phyloP scores from a whole-genome alignment of 306 rosid species.

The Cyamopsis tetragonoloba region DNA sequence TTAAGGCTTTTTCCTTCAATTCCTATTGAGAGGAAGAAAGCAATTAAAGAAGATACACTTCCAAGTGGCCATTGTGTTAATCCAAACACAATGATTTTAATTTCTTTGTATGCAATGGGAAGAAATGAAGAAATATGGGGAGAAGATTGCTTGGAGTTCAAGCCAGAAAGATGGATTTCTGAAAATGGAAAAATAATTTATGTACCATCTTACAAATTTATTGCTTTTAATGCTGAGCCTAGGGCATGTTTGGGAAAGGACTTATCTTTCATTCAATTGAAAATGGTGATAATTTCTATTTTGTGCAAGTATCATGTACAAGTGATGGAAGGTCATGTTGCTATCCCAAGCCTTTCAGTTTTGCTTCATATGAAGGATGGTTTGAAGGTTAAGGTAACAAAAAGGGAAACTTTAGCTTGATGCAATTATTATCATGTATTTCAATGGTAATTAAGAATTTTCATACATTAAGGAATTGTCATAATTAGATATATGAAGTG shows the following conservation, averaged over 20 bases:
- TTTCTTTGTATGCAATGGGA: constrained; percentile 49
- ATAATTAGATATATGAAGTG: no score
- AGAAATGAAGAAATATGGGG: constrained; percentile 53
- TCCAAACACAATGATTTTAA: constrained; percentile 1
- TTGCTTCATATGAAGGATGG: constrained; percentile 50
- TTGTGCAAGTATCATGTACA: constrained; percentile 25
- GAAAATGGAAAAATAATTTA: constrained; percentile 30
- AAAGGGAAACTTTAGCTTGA: not conserved
- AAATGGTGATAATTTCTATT: constrained; percentile 33
- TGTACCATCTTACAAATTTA: constrained; percentile 46
- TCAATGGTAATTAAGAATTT: no score
- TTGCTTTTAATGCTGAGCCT: constrained; percentile 44
- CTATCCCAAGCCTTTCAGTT: constrained; percentile 28
- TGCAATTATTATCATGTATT: not conserved
- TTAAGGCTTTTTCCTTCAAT: constrained; percentile 46
- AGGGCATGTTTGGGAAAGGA: constrained; percentile 56
- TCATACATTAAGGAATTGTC: no score
- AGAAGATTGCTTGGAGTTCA: constrained; percentile 47
- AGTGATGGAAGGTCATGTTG: constrained; percentile 17
- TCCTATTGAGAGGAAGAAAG: constrained; percentile 35
- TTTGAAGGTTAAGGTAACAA: no score
- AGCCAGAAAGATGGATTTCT: constrained; percentile 62
- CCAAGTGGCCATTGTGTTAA: constrained; percentile 49
- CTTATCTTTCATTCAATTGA: constrained; percentile 36
- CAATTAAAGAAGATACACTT: constrained; percentile 29